Evolutionary conservation across 2,329 filamentous ascomycete genomes (phyloP), one percentile per base, ranked within the genome.

Genomic region (Claviceps purpurea): DNA sequence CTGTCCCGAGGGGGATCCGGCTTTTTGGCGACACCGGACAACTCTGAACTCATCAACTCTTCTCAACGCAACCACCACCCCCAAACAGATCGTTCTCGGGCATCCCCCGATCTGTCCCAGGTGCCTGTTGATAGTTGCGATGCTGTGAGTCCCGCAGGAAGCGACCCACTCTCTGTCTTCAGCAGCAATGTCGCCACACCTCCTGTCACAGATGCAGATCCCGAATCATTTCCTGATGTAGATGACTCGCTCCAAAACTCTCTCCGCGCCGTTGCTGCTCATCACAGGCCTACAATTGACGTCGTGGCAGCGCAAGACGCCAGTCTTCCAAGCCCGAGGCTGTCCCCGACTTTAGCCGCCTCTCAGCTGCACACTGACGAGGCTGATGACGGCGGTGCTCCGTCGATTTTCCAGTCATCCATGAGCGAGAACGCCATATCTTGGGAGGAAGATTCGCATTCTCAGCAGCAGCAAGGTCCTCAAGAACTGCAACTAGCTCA

Each of bases 281-380:
- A 71, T 55, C 71, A 71, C 46, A 66, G 75, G 34, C 73, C 78
- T 24, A 71, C 70, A 47, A 74, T 90, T 49, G 83, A 89, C 61
- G 85, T 82, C 47, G 77, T 84, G 51, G 80, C 82, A 52, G 82
- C 84, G 41, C 87, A 93, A 65, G 91, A 96, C 72, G 89, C 88
- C 57, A 96, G 89, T 68, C 75, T 98, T 56, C 93, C 93, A 50
- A 98, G 93, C 65, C 93, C 93, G 38, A 90, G 93, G 62, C 71
- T 98, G 52, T 98, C 93, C 26, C 93, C 93, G 4, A 94, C 91
- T 5, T 79, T 94, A 54, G 88, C 87, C 60, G 86, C 91, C 44
- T 74, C 75, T 26, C 75, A 79, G 59, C 64, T 74, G 7, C 72
- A 72, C 26, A 65, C 67, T 16, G 70, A 75, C 44, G 74, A 77